Evolutionary conservation across 208 protist species (phyloP).

Genomic region (Leishmania aethiopica): DNA sequence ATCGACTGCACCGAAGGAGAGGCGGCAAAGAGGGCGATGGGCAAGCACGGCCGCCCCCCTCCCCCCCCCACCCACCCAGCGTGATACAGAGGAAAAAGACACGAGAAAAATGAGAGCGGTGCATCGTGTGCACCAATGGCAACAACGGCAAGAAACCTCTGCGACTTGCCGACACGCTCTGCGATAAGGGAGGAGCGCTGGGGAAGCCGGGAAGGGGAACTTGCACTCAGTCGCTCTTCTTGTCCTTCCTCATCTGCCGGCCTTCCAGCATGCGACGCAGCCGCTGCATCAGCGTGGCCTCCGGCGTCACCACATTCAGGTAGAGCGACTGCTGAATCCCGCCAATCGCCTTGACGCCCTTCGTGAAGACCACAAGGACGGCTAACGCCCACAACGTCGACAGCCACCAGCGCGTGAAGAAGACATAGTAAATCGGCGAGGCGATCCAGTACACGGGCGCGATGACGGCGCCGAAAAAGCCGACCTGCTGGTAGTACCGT

Average conservation of each 20-base stretch:
- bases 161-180: not conserved
- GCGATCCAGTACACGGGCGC: slow-evolving; percentile 25
- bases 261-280: slow-evolving; percentile 10
- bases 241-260: not conserved
- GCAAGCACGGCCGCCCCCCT: too few relatives aligned
- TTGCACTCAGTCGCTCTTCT: slow-evolving; percentile 17
- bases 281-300: slow-evolving; percentile 22
- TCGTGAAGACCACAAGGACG: slow-evolving; percentile 10
- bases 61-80: too few relatives aligned
- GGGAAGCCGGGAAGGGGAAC: not conserved
- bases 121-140: not conserved
- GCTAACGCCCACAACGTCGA: slow-evolving; percentile 13
- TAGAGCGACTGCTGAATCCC: slow-evolving; percentile 28
- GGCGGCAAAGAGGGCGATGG: too few relatives aligned
- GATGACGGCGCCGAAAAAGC: slow-evolving; percentile 17
- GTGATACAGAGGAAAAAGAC: not conserved
- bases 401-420: slow-evolving; percentile 27
- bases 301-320: slow-evolving; percentile 18
- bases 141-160: not conserved
- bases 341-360: slow-evolving; percentile 9
- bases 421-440: slow-evolving; percentile 21
- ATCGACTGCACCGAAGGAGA: not conserved
- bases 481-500: slow-evolving; percentile 30
- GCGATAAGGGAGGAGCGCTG: not conserved
- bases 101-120: not conserved